Conservation (phyloP, 2,329 filamentous ascomycete species). For the Aspergillus calidoustus region DNA sequence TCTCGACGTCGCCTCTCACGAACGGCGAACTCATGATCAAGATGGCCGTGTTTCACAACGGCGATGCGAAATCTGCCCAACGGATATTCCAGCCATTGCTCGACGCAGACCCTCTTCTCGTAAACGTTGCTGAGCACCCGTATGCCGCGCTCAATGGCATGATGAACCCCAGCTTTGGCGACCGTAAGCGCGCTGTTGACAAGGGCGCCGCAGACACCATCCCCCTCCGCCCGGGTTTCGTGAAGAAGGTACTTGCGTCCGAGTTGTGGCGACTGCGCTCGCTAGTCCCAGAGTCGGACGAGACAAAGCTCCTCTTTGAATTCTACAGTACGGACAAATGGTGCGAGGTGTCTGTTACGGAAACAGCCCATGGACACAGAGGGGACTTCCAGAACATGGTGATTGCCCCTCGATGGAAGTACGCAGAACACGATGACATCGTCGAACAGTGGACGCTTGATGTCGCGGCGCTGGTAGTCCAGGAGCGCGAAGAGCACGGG, state of each 20-base stretch:
- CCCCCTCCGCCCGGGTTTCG: conserved; percentile 9
- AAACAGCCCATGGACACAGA: conserved; percentile 20
- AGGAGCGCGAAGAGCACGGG: not conserved
- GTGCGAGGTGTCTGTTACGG: conserved; percentile 13
- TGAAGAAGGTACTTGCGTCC: not conserved
- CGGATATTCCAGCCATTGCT: conserved; percentile 17
- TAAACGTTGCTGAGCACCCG: conserved; percentile 11
- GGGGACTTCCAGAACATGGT: conserved; percentile 20
- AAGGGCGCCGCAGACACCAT: conserved; percentile 11
- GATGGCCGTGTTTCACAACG: conserved; percentile 21
- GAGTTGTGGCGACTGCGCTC: conserved; percentile 6
- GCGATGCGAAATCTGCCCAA: conserved; percentile 3
- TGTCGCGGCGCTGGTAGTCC: not conserved
- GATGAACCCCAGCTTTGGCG: conserved; percentile 1
- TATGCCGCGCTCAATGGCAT: conserved; percentile 18
- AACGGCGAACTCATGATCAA: conserved; percentile 5
- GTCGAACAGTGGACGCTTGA: conserved; percentile 18
- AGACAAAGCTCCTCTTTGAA: conserved; percentile 18
- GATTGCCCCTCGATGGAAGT: conserved; percentile 14
- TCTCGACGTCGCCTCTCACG: conserved; percentile 3
- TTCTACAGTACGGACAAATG: conserved; percentile 19
- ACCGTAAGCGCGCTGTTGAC: conserved; percentile 4
- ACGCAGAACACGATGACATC: conserved; percentile 21
- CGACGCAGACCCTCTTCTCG: conserved; percentile 1
- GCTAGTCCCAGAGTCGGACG: not conserved